Evolutionary conservation across 768 basidiomycete species (phyloP), one percentile per base, ranked within the genome.

Genomic region (Tephrocybe rancida): DNA sequence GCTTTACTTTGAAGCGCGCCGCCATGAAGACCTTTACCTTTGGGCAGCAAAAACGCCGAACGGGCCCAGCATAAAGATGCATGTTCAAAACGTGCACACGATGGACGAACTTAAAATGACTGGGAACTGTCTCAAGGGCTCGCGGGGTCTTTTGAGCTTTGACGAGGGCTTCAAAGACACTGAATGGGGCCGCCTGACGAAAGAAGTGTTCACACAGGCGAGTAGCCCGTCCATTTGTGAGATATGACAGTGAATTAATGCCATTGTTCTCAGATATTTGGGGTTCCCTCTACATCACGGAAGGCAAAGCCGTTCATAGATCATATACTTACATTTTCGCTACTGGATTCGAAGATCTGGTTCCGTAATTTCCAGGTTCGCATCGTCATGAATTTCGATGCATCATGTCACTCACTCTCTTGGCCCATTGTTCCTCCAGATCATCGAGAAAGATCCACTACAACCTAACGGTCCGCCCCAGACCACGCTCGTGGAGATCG

Each of bases 71-170:
- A 85, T 95, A 66, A 98, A 98, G 70, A 81, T 98, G 78, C 97
- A 98, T 66, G 96, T 98, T 14, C 95, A 97, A 73, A 99, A 98
- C 66, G 81, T 96, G 50, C 97, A 99, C 70, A 99, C 97, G 38
- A 98, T 98, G 97, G 97, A 98, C 73, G 97, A 99, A 71, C 79
- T 99, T 59, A 98, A 98, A 76, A 91, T 99, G 95, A 96, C 95
- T 6, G 97, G 97, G 27, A 98, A 99, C 70, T 99, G 97, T 70
- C 72, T 99, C 60, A 97, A 96, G 72, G 97, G 97, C 16, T 92
- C 91, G 64, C 77, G 97, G 48, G 96, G 95, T 4, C 74, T 98
- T 49, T 73, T 98, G 59, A 92, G 90, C 66, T 99, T 99, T 68
- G 95, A 97, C 71, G 83, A 86, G 55, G 83, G 77, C 38, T 98